phyloP scores from a whole-genome alignment of 1,284 basidiomycete species.

The Pterula multifida region DNA sequence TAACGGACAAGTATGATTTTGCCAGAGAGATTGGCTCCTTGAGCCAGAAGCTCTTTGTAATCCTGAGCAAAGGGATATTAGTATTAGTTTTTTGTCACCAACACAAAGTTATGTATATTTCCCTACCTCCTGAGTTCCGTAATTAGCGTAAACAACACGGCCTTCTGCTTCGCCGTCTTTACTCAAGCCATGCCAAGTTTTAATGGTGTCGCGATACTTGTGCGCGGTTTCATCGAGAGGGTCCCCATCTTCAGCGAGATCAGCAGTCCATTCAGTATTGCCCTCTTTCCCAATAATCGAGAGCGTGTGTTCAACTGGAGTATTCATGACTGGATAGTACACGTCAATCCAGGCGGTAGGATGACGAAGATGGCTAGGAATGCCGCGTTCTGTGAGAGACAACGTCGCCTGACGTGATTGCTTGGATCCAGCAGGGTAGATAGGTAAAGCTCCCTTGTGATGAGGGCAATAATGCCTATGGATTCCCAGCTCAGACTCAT shows the following conservation, averaged over 20 bases:
- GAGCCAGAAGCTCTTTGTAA: conserved; percentile 47
- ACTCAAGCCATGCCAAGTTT: conserved; percentile 64
- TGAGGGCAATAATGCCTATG: neutral
- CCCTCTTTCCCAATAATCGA: conserved; percentile 48
- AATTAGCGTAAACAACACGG: conserved; percentile 55
- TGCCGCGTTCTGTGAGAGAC: conserved; percentile 27
- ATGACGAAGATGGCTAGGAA: conserved; percentile 15
- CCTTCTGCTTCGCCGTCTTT: conserved; percentile 54
- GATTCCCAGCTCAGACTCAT: conserved; percentile 52
- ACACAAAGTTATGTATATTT: conserved; percentile 13
- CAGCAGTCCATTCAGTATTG: conserved; percentile 48
- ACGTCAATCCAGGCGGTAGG: conserved; percentile 70
- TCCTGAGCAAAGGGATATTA: conserved; percentile 27
- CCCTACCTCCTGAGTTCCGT: conserved; percentile 60
- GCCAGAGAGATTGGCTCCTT: conserved; percentile 65
- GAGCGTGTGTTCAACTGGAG: conserved; percentile 50
- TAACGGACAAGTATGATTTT: conserved; percentile 83
- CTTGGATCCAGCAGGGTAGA: conserved; percentile 54
- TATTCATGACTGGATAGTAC: conserved; percentile 80
- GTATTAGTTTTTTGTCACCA: neutral
- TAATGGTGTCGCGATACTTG: conserved; percentile 42
- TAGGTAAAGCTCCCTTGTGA: conserved; percentile 28
- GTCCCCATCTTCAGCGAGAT: conserved; percentile 60
- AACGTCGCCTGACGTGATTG: conserved; percentile 57
- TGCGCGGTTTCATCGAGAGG: conserved; percentile 50